Evolutionary conservation across 2,329 filamentous ascomycete genomes (phyloP).

Genomic region (Fusarium brachygibbosum): DNA sequence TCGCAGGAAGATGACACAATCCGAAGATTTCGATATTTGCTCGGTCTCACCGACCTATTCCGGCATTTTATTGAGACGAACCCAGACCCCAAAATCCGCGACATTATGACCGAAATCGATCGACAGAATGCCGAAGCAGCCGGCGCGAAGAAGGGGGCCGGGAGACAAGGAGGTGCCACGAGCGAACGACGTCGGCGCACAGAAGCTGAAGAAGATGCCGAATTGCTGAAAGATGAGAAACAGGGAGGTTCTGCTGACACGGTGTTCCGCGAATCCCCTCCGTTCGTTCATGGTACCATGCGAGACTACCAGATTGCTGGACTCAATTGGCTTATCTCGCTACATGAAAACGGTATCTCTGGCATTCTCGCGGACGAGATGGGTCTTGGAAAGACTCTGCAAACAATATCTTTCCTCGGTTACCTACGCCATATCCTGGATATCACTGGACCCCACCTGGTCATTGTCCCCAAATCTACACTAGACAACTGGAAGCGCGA

Average conservation of each 20-base stretch:
- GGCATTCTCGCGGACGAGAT: slow-evolving; percentile 98
- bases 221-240: slow-evolving; percentile 87
- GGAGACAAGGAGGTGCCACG: slow-evolving; percentile 86
- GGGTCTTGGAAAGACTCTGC: slow-evolving; percentile 96
- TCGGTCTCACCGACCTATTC: slow-evolving; percentile 96
- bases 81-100: slow-evolving; percentile 92
- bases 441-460: slow-evolving; percentile 90
- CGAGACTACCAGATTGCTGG: slow-evolving; percentile 96
- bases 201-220: slow-evolving; percentile 97
- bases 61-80: slow-evolving; percentile 99
- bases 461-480: slow-evolving; percentile 95
- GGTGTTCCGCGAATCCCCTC: slow-evolving; percentile 92
- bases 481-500: slow-evolving; percentile 99
- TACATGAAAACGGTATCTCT: slow-evolving; percentile 98
- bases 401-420: slow-evolving; percentile 96
- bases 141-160: slow-evolving; percentile 78
- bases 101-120: slow-evolving; percentile 95
- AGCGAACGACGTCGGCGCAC: slow-evolving; percentile 86
- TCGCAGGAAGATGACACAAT: slow-evolving; percentile 92
- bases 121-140: slow-evolving; percentile 85
- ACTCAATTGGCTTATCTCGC: slow-evolving; percentile 96
- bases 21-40: slow-evolving; percentile 91
- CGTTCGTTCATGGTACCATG: slow-evolving; percentile 91
- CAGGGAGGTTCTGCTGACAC: slow-evolving; percentile 87
- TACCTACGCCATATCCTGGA: slow-evolving; percentile 92